Evolutionary conservation across 306 rosid species (phyloP).

Genomic region (Dicorynia guianensis): DNA sequence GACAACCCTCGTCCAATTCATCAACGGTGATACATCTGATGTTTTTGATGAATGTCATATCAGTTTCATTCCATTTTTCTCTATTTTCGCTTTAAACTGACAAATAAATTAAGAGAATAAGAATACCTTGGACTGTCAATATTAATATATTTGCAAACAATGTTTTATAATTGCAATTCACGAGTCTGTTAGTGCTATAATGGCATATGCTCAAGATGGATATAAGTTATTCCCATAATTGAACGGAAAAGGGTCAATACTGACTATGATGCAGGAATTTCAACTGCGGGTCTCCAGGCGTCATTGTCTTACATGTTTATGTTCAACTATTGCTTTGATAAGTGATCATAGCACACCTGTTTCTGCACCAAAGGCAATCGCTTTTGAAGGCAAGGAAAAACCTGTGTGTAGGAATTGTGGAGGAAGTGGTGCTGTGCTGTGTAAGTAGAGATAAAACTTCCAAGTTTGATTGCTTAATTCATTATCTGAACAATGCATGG

Average conservation of each 20-base stretch:
- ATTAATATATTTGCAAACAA: too few relatives aligned
- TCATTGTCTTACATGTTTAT: slow-evolving; percentile 69
- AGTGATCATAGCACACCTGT: slow-evolving; percentile 42
- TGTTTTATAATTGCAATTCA: neutral
- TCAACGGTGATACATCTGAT: slow-evolving; percentile 8
- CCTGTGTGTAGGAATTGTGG: slow-evolving; percentile 85
- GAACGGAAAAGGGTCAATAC: neutral
- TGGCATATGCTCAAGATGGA: too few relatives aligned
- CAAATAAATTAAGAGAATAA: too few relatives aligned
- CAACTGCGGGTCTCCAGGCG: slow-evolving; percentile 67
- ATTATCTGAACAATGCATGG: neutral
- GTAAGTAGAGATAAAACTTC: slow-evolving; percentile 49
- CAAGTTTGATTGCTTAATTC: neutral
- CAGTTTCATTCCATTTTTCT: too few relatives aligned
- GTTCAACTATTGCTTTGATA: slow-evolving; percentile 62
- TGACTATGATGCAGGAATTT: slow-evolving; percentile 47
- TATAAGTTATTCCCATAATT: neutral
- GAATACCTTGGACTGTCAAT: too few relatives aligned
- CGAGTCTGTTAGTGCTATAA: too few relatives aligned
- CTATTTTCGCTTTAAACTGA: too few relatives aligned
- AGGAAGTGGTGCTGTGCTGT: slow-evolving; percentile 87
- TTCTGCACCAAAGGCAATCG: slow-evolving; percentile 54
- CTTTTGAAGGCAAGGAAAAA: slow-evolving; percentile 64
- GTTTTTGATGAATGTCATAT: too few relatives aligned
- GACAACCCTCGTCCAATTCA: neutral